phyloP scores from a whole-genome alignment of 1,284 basidiomycete species.

The Irpex sp. region DNA sequence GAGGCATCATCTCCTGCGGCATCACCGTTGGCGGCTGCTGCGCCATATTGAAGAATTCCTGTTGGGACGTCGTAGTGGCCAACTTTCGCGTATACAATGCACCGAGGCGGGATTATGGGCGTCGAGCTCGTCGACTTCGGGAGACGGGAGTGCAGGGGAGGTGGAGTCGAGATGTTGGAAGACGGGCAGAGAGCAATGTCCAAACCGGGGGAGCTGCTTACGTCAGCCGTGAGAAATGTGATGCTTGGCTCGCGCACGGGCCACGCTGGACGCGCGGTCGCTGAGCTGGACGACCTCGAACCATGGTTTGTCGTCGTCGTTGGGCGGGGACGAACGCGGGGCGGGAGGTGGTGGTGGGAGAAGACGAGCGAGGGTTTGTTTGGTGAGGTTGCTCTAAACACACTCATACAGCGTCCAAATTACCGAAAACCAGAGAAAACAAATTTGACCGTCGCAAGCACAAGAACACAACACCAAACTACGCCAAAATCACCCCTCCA shows the following conservation, averaged over 20 bases:
- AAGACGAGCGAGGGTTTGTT: conserved; percentile 22
- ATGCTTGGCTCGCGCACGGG: conserved; percentile 30
- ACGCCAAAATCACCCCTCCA: conserved; percentile 3
- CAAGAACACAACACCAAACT: conserved; percentile 62
- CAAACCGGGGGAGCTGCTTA: conserved; percentile 25
- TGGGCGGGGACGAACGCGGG: conserved; percentile 16
- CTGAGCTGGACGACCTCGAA: conserved; percentile 3
- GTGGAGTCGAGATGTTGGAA: background rate
- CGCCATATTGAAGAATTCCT: conserved; percentile 26
- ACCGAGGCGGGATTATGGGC: conserved; percentile 2
- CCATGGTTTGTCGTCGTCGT: conserved; percentile 11
- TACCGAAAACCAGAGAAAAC: conserved; percentile 71
- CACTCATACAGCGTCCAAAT: conserved; percentile 64
- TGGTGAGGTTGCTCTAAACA: conserved; percentile 46
- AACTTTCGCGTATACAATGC: conserved; percentile 4
- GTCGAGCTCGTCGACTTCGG: conserved; percentile 10
- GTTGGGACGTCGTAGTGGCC: background rate
- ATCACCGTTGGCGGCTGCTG: conserved; percentile 39
- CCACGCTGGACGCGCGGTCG: conserved; percentile 20
- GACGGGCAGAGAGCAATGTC: conserved; percentile 12
- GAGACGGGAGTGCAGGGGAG: background rate
- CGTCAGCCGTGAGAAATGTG: conserved; percentile 28
- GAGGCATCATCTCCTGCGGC: conserved; percentile 39
- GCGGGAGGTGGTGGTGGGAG: conserved; percentile 14
- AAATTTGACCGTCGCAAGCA: conserved; percentile 47